These are phyloP conservation scores for Calocybe gambosa DNA, from an alignment of 1,284 basidiomycete species.

Conservation along the genomic window DNA sequence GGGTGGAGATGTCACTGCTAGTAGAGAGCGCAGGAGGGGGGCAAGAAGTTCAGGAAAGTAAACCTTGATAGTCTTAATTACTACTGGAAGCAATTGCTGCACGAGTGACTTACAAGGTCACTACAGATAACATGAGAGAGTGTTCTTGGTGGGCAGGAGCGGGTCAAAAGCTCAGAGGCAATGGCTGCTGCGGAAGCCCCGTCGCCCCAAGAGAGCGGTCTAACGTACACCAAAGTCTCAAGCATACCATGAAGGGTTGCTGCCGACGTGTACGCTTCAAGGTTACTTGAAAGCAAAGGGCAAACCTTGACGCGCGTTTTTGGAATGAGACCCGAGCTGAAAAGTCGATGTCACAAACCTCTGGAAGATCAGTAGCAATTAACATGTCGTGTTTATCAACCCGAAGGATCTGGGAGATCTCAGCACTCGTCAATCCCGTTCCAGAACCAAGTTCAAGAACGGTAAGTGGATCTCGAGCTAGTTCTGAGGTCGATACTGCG, in stretches of 20 bases:
- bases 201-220: slow-evolving; percentile 66
- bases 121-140: slow-evolving; percentile 69
- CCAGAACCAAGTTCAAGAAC: slow-evolving; percentile 72
- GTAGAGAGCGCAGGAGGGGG: slow-evolving; percentile 61
- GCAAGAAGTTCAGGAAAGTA: slow-evolving; percentile 73
- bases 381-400: slow-evolving; percentile 32
- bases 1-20: slow-evolving; percentile 56
- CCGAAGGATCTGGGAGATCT: slow-evolving; percentile 32
- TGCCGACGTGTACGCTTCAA: slow-evolving; percentile 20
- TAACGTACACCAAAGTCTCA: slow-evolving; percentile 28
- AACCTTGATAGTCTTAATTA: slow-evolving; percentile 36
- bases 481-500: slow-evolving; percentile 8
- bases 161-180: slow-evolving; percentile 30
- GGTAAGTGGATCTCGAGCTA: slow-evolving; percentile 16
- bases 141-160: slow-evolving; percentile 11
- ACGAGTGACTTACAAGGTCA: slow-evolving; percentile 52
- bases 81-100: slow-evolving; percentile 6
- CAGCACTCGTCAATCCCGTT: slow-evolving; percentile 55
- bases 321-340: neutral
- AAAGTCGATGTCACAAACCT: slow-evolving; percentile 26
- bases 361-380: slow-evolving; percentile 65
- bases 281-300: slow-evolving; percentile 48
- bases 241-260: neutral
- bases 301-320: slow-evolving; percentile 18
- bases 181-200: slow-evolving; percentile 34